Evolutionary conservation across 192 early-diverging fungal species (phyloP).

Genomic region (Entomortierella lignicola): DNA sequence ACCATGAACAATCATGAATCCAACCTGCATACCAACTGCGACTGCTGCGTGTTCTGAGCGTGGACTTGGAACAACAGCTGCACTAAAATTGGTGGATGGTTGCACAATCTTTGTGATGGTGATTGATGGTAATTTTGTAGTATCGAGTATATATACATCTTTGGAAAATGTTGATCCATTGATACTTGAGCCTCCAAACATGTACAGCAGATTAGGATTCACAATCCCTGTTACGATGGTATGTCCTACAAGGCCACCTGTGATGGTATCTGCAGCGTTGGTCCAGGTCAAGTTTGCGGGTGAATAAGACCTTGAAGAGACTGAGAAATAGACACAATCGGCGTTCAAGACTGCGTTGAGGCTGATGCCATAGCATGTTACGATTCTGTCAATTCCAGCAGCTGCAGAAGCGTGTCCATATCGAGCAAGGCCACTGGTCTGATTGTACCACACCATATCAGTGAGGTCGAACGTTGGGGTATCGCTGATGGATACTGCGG

Average conservation of each 20-base stretch:
- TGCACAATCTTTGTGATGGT: slow-evolving; percentile 14
- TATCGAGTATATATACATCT: slow-evolving; percentile 28
- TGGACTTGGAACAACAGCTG: slow-evolving; percentile 13
- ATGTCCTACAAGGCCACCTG: slow-evolving; percentile 1
- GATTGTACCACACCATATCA: slow-evolving; percentile 10
- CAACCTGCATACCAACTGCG: background rate
- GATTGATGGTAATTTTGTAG: slow-evolving; percentile 10
- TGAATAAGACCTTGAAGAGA: background rate
- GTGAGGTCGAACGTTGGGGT: slow-evolving; percentile 19
- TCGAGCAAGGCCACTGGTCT: slow-evolving; percentile 3
- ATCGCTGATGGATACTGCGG: background rate
- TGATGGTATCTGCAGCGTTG: slow-evolving; percentile 7
- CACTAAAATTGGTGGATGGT: background rate
- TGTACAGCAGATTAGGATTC: slow-evolving; percentile 7
- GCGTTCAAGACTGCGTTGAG: background rate
- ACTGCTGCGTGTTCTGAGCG: slow-evolving; percentile 26
- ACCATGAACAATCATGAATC: slow-evolving; percentile 39
- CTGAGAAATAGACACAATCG: slow-evolving; percentile 33
- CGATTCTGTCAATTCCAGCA: slow-evolving; percentile 9
- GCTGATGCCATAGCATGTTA: slow-evolving; percentile 32
- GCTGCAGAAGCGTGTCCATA: slow-evolving; percentile 33
- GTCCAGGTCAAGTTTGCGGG: slow-evolving; percentile 4
- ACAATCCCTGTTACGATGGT: slow-evolving; percentile 4
- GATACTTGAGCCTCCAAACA: slow-evolving; percentile 37
- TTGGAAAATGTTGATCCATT: slow-evolving; percentile 2